Evolutionary conservation across 768 basidiomycete species (phyloP).

Genomic region (Trametes coccinea): DNA sequence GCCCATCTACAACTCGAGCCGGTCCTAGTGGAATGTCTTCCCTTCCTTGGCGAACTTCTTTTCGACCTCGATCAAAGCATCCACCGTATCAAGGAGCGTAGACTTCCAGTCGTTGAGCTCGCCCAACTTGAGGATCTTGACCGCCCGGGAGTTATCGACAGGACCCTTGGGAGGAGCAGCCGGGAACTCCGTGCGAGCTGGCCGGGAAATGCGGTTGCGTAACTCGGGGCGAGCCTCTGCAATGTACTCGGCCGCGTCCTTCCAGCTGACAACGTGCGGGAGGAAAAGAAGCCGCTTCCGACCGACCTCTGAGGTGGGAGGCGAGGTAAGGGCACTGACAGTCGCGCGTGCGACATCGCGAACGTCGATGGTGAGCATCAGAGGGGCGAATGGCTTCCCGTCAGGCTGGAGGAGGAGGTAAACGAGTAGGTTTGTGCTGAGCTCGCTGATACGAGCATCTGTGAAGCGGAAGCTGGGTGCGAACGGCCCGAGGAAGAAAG

Average conservation of each 20-base stretch:
- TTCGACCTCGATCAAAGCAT: slow-evolving; percentile 19
- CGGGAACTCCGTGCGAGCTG: not conserved
- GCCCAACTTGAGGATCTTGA: slow-evolving; percentile 20
- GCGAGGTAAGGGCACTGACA: slow-evolving; percentile 27
- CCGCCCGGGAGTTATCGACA: slow-evolving; percentile 16
- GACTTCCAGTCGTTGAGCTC: slow-evolving; percentile 9
- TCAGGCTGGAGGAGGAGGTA: slow-evolving; percentile 2
- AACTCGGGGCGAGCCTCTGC: slow-evolving; percentile 14
- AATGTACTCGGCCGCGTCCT: slow-evolving; percentile 7
- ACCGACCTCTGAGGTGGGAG: slow-evolving; percentile 2
- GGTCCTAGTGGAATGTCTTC: not conserved
- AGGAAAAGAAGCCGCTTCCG: slow-evolving; percentile 13
- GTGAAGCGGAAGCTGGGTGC: slow-evolving; percentile 14
- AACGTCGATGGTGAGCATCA: slow-evolving; percentile 30
- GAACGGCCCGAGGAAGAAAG: slow-evolving; percentile 20
- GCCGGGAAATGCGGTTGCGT: slow-evolving; percentile 5
- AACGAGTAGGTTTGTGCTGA: slow-evolving; percentile 12
- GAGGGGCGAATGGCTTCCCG: not conserved
- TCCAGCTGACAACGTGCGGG: slow-evolving; percentile 4
- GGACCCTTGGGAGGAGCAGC: not conserved
- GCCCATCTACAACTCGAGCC: too few species aligned
- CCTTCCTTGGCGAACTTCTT: slow-evolving; percentile 13
- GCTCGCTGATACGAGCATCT: not conserved
- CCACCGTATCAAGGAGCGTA: slow-evolving; percentile 22
- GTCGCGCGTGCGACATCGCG: slow-evolving; percentile 37